Base-by-base conservation (phyloP, 129 eudicot genomes). In the Flaveria bidentis region DNA sequence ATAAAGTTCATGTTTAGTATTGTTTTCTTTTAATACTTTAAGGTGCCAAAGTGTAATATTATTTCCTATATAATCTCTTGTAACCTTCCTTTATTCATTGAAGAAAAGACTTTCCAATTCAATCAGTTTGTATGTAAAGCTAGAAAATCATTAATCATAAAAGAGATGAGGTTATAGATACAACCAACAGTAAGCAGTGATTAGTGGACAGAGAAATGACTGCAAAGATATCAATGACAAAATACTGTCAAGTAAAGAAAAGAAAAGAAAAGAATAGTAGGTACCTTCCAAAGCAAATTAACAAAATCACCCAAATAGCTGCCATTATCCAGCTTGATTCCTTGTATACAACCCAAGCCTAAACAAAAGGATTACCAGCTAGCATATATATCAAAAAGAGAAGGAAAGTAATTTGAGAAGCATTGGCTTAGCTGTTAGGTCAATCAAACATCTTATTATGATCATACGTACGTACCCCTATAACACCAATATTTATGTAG, bases 331-430 rank as follows among this genome's bases (percentile, higher is more conserved):
- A 90, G 72, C 76, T 90, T 70, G 92, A 74, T 87, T 90, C 96
- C 84, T 93, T 93, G 85, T 90, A 93, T 69, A 79, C 56, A 72
- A 93, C 77, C 98, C 98, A 93, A 45, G 84, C 83, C 98, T 93
- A 88, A 45, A 45, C 9, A n/a, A 45, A 45, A 57, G 9, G 47
- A 30, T 52, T n/a, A 5, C 22, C 58, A 52, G 58, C 58, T 1
- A 26, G 2, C 2, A 52, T 8, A 45, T 11, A 45, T 36, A 36
- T 36, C 41, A 36, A 36, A 36, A 36, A 36, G 41, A 0, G 41
- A 36, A 36, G 41, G 41, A 36, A 5, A 36, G 41, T 33, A 36
- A 9, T 14, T 4, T 45, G 13, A 45, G 8, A 45, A 45, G 14
- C 13, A 10, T 8, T 9, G 13, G 13, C 49, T 45, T 8, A 45